These are phyloP conservation scores for Apophysomyces variabilis DNA, from an alignment of 371 early-diverging fungal species.

Conservation along the genomic window DNA sequence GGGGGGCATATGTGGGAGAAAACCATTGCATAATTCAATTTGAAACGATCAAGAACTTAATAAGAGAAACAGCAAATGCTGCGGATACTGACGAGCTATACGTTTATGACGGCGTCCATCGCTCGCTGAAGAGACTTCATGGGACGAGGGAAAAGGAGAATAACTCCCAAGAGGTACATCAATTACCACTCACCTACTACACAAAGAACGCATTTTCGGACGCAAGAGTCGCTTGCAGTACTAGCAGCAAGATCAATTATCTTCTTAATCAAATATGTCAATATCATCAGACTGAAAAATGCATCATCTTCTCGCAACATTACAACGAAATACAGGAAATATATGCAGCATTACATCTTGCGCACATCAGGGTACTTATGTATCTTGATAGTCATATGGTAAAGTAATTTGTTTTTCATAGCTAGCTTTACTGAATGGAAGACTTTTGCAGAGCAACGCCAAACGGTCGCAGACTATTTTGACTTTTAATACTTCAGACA, in stretches of 20 bases:
- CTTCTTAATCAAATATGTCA: constrained; percentile 49
- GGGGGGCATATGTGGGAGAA: constrained; percentile 24
- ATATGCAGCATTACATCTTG: constrained; percentile 52
- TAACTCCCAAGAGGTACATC: not conserved
- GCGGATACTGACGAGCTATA: constrained; percentile 21
- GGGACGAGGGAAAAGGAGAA: constrained; percentile 7
- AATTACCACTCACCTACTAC: constrained; percentile 23
- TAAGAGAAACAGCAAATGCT: constrained; percentile 14
- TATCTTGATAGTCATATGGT: constrained; percentile 57
- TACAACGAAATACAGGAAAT: constrained; percentile 53
- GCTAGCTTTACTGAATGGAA: not conserved
- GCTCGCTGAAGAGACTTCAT: constrained; percentile 12
- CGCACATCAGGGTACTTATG: constrained; percentile 58
- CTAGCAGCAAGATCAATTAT: constrained; percentile 64
- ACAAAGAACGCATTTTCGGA: constrained; percentile 25
- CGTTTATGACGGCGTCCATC: constrained; percentile 21
- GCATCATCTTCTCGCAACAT: constrained; percentile 61
- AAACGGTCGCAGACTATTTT: constrained; percentile 67
- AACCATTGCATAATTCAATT: constrained; percentile 23
- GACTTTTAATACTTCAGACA: constrained; percentile 74
- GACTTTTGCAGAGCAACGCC: constrained; percentile 35
- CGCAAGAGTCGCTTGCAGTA: constrained; percentile 23
- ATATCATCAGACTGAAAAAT: constrained; percentile 54
- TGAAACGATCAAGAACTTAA: constrained; percentile 16
- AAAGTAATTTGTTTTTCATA: constrained; percentile 2